phyloP scores from a whole-genome alignment of 148 eudicot species.

The Suaeda aralocaspica region DNA sequence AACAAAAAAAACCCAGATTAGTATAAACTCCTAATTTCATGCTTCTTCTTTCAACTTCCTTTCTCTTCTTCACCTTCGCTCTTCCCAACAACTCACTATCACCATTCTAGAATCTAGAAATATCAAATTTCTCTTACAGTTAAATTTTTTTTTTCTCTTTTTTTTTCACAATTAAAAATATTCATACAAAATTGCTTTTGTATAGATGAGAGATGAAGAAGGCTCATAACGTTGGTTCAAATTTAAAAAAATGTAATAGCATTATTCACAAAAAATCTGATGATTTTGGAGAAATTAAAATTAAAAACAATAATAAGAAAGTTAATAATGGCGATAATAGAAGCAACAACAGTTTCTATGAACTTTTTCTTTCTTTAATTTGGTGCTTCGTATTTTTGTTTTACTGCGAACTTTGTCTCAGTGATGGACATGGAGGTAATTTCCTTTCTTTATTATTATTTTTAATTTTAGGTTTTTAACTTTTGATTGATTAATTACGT shows the following conservation, averaged over 20 bases:
- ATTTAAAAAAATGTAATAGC: slow-evolving; percentile 19
- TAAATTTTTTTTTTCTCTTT: background rate
- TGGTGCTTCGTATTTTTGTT: slow-evolving; percentile 63
- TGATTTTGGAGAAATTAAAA: background rate
- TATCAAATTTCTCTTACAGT: background rate
- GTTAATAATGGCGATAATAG: slow-evolving; percentile 4
- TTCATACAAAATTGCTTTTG: background rate
- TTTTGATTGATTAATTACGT: too few species aligned
- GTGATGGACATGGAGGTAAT: slow-evolving; percentile 56
- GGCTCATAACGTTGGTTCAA: slow-evolving; percentile 19
- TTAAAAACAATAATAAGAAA: slow-evolving; percentile 13
- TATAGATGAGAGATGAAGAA: slow-evolving; percentile 44
- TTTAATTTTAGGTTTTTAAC: too few species aligned
- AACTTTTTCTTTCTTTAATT: slow-evolving; percentile 48
- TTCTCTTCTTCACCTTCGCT: background rate
- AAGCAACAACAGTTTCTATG: slow-evolving; percentile 30
- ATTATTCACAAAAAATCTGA: slow-evolving; percentile 6
- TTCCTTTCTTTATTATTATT: background rate
- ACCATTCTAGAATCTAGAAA: background rate
- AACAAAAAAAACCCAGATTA: background rate
- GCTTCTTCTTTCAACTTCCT: background rate
- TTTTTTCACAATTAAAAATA: background rate
- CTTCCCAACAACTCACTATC: background rate
- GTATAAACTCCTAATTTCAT: background rate
- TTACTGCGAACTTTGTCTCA: slow-evolving; percentile 53